These are phyloP conservation scores for Arthrocladium fulminans DNA, from an alignment of 2,329 filamentous ascomycete genomes.

Conservation along the genomic window DNA sequence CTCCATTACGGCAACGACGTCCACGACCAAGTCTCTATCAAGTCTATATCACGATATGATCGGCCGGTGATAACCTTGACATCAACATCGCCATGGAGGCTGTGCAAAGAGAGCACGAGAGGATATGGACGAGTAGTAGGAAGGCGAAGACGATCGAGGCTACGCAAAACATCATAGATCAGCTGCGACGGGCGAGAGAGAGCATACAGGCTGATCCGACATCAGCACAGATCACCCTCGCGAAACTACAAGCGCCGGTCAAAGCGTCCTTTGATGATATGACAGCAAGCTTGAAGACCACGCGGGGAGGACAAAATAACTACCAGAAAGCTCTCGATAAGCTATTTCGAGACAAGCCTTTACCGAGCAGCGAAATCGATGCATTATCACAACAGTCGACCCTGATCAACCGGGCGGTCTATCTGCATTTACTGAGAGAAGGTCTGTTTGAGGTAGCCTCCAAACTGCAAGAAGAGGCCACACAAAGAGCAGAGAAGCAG, in stretches of 20 bases:
- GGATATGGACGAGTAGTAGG: constrained; percentile 60
- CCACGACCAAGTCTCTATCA: neutral
- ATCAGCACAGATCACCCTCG: constrained; percentile 63
- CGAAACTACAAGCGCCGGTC: constrained; percentile 76
- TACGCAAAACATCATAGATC: constrained; percentile 73
- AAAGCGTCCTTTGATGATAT: constrained; percentile 72
- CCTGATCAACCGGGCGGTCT: constrained; percentile 85
- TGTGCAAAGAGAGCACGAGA: constrained; percentile 65
- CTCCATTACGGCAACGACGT: neutral
- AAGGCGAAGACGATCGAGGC: constrained; percentile 64
- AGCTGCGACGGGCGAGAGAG: constrained; percentile 64
- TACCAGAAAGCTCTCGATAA: constrained; percentile 81
- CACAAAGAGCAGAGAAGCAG: constrained; percentile 22
- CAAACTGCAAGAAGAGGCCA: constrained; percentile 66
- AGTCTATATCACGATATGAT: neutral
- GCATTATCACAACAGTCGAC: constrained; percentile 64
- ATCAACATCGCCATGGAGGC: constrained; percentile 44
- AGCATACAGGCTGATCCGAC: constrained; percentile 65
- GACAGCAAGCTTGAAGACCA: constrained; percentile 71
- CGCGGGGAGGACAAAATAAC: constrained; percentile 70
- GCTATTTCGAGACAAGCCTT: constrained; percentile 59
- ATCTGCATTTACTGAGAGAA: constrained; percentile 91
- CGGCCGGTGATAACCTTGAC: neutral
- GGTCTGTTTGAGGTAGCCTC: constrained; percentile 84
- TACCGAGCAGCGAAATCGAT: constrained; percentile 71